These are phyloP conservation scores for Solanum medicagineum DNA, from an alignment of 257 asterid genomes.

Conservation along the genomic window DNA sequence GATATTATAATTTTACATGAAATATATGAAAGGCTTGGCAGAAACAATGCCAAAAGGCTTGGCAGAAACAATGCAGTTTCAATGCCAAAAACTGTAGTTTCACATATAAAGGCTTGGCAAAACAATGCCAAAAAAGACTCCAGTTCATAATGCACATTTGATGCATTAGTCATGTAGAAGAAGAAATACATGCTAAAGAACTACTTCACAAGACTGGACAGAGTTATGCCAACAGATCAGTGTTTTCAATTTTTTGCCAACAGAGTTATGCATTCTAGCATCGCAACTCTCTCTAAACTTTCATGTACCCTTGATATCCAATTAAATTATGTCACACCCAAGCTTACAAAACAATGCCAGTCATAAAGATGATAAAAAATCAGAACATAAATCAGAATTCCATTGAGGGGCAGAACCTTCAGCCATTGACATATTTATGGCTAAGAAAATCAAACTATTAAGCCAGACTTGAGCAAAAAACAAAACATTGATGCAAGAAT, in stretches of 20 bases:
- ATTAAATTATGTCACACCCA: background rate
- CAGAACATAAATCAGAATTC: background rate
- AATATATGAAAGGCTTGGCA: no score
- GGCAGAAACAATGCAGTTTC: no score
- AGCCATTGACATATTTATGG: background rate
- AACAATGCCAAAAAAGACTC: background rate
- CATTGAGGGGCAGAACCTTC: background rate
- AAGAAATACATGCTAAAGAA: background rate
- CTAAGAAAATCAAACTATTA: background rate
- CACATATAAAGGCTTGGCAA: background rate
- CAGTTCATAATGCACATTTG: background rate
- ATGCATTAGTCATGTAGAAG: background rate
- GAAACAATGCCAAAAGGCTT: no score
- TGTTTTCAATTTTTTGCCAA: background rate
- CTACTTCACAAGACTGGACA: background rate
- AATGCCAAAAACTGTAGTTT: background rate
- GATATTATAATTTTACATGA: no score
- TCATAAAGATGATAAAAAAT: background rate
- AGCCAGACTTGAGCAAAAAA: background rate
- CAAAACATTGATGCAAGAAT: background rate
- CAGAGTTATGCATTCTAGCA: background rate
- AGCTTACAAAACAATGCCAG: background rate
- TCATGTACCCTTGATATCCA: background rate
- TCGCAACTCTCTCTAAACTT: background rate
- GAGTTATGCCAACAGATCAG: background rate